Base-by-base conservation (phyloP, 441 rosid species). In the Arabidopsis hybrid region DNA sequence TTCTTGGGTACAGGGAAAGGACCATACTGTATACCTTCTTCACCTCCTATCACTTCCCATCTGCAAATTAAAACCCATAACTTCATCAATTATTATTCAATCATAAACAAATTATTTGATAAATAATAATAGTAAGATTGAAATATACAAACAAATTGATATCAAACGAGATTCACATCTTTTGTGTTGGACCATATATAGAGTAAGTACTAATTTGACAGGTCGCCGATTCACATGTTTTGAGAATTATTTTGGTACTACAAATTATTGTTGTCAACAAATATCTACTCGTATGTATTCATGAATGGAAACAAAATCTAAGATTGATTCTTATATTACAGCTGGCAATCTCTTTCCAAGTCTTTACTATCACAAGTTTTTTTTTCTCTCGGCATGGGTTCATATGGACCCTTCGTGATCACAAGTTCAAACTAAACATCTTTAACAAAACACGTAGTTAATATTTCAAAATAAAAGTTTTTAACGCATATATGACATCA, bases 1-100 rank as follows among this genome's bases (percentile, higher is more conserved):
- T 70, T 81, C 76, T 83, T 88, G 59, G 98, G 97, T 17, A 93
- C 97, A 1, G 98, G 98, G 61, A 93, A 93, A 52, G 98, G 98
- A 16, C 89, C 95, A 73, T 93, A 93, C 36, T 91, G 97, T 71
- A 93, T 90, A 11, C 91, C 98, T 71, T 87, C 93, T 1, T 85
- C 88, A 4, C 79, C 85, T 80, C 89, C 95, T 52, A 81, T 69
- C 16, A 82, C 80, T 80, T 87, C 80, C 98, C 98, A 93, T 84
- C 98, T 93, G 81, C 81, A 81, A 78, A 59, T 60, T 40, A 26
- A 47, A 49, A 58, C 35, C 29, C 40, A 64, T 26, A 65, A 63
- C 29, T 31, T 56, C 60, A 35, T 16, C 21, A 18, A 18, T 36
- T 17, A 52, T 17, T 6, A 36, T 8, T 2, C 39, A 55, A 38